These are phyloP conservation scores for Cucumis cinereus DNA, from an alignment of 306 rosid genomes.

Conservation along the genomic window DNA sequence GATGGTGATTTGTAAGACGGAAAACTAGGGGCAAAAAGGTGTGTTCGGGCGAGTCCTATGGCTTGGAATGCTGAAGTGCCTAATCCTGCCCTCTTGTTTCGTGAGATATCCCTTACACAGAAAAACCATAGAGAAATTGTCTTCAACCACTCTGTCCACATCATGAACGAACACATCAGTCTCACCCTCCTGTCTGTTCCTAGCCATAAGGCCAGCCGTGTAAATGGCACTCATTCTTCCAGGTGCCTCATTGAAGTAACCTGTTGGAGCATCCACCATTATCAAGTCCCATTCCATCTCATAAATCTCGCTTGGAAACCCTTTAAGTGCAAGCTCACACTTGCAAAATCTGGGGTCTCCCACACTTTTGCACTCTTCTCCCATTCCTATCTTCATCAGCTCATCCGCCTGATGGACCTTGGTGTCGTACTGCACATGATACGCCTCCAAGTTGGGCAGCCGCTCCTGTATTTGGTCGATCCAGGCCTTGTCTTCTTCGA, in stretches of 20 bases:
- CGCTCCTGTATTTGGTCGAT: slow-evolving; percentile 37
- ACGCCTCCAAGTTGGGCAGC: slow-evolving; percentile 44
- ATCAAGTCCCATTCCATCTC: slow-evolving; percentile 82
- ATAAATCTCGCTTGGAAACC: slow-evolving; percentile 54
- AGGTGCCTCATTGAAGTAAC: slow-evolving; percentile 63
- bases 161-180: slow-evolving; percentile 88
- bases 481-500: slow-evolving; percentile 76
- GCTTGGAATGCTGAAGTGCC: slow-evolving; percentile 76
- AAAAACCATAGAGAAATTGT: slow-evolving; percentile 50
- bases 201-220: slow-evolving; percentile 81
- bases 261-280: slow-evolving; percentile 95
- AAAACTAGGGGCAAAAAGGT: slow-evolving; percentile 48
- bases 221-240: slow-evolving; percentile 89
- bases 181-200: slow-evolving; percentile 70
- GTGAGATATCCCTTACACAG: slow-evolving; percentile 68
- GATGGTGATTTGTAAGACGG: background rate
- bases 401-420: slow-evolving; percentile 53
- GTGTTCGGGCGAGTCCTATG: slow-evolving; percentile 45
- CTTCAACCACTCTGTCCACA: slow-evolving; percentile 75
- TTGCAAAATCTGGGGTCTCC: slow-evolving; percentile 59
- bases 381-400: slow-evolving; percentile 29
- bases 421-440: slow-evolving; percentile 69
- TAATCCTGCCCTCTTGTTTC: slow-evolving; percentile 66
- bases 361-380: slow-evolving; percentile 42
- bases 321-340: slow-evolving; percentile 54